Base-by-base conservation (phyloP, 495 filamentous ascomycete species). In the Neurospora intermedia region DNA sequence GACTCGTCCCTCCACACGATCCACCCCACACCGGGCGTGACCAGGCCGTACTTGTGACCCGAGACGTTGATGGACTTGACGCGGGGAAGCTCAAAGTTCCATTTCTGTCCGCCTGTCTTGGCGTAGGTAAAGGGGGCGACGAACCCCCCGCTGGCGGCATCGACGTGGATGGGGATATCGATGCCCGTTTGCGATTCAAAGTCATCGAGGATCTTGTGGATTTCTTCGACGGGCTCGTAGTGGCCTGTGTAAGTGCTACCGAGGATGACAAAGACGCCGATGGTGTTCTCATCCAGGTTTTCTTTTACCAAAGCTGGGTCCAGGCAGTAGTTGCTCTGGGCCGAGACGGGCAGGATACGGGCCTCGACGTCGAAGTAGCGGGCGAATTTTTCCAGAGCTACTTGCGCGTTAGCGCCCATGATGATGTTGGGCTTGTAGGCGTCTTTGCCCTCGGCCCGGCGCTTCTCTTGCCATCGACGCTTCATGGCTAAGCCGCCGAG, bases 401-500 rank as follows among this genome's bases (percentile, higher is more conserved):
- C 91, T 77, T 93, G 91, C 18, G 91, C 90, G 78, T 94, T 94
- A 23, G 89, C 85, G 2, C 91, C 91, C 91, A 94, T 92, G 74
- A 93, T 82, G 76, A 93, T 92, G 78, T 93, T 94, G 8, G 91
- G 91, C 43, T 84, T 87, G 10, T 79, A 81, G 0, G 86, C 87
- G 41, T 91, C 88, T 66, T 92, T 90, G 5, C 90, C 89, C 69
- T 86, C 85, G 1, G 82, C 83, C 62, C 83, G 80, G 35, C 90
- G 83, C 72, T 85, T 86, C 76, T 93, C 89, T 78, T 93, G 91
- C 92, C 91, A 93, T 7, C 90, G 84, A 6, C 91, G 85, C 84
- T 93, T 93, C 91, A 94, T 92, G 9, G 92, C 91, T 69, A 93
- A 80, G 5, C 91, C 92, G 18, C 91, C 91, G 9, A 93, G 86